Evolutionary conservation across 148 eudicot species (phyloP).

Genomic region (Polygonum aviculare): DNA sequence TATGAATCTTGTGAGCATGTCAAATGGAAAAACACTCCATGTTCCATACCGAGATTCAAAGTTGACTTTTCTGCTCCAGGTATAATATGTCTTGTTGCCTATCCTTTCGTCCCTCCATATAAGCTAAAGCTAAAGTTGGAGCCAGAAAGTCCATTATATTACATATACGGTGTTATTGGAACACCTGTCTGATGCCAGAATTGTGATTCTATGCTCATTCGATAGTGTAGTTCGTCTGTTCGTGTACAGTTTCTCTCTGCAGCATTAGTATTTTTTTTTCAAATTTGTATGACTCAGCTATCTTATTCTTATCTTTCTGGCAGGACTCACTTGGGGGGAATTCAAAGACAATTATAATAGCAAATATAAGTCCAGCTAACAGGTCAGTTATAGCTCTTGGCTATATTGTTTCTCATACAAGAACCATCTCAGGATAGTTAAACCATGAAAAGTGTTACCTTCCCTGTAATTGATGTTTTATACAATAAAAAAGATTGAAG

Average conservation of each 20-base stretch:
- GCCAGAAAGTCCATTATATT: background rate
- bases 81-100: slow-evolving; percentile 13
- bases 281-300: background rate
- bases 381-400: slow-evolving; percentile 43
- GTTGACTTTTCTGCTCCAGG: slow-evolving; percentile 98
- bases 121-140: background rate
- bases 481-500: background rate
- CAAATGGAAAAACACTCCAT: slow-evolving; percentile 86
- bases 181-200: background rate
- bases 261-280: background rate
- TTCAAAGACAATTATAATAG: slow-evolving; percentile 88
- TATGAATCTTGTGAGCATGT: slow-evolving; percentile 86
- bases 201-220: background rate
- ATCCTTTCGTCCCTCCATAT: background rate
- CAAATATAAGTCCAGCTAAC: slow-evolving; percentile 83
- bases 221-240: background rate
- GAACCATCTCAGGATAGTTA: background rate
- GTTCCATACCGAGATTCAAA: slow-evolving; percentile 98
- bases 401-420: background rate
- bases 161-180: background rate
- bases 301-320: slow-evolving; percentile 4
- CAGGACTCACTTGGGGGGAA: slow-evolving; percentile 99
- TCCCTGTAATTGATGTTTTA: background rate
- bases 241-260: background rate
- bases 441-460: background rate